These are phyloP conservation scores for Thelonectria discophora DNA, from an alignment of 2,329 filamentous ascomycete genomes.

Conservation along the genomic window DNA sequence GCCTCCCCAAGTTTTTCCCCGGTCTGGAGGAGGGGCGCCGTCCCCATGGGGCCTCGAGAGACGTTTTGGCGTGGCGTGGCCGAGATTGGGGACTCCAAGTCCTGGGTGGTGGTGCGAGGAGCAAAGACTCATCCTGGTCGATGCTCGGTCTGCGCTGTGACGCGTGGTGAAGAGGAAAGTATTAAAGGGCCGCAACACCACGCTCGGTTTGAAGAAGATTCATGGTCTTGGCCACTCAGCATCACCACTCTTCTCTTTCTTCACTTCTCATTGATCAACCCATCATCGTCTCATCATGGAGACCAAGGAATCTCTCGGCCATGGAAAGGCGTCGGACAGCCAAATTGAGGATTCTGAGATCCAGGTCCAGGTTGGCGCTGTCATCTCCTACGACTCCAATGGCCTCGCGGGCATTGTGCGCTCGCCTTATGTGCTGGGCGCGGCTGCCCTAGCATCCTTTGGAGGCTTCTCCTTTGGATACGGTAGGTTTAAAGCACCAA, in stretches of 20 bases:
- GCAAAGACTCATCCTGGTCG: background rate
- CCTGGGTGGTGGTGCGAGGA: background rate
- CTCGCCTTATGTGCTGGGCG: slow-evolving; percentile 53
- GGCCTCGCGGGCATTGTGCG: slow-evolving; percentile 50
- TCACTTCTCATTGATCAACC: background rate
- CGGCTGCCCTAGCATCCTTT: slow-evolving; percentile 53
- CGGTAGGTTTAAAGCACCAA: background rate
- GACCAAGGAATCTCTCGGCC: slow-evolving; percentile 24
- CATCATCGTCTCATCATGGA: slow-evolving; percentile 6
- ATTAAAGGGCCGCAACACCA: slow-evolving; percentile 18
- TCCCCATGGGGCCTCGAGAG: slow-evolving; percentile 3
- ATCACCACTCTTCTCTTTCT: background rate
- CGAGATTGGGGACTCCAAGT: background rate
- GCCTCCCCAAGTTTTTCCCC: background rate
- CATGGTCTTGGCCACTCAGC: background rate
- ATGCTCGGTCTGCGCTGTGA: background rate
- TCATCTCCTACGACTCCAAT: slow-evolving; percentile 28
- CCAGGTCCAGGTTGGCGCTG: slow-evolving; percentile 3
- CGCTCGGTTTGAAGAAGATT: background rate
- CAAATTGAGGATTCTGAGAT: slow-evolving; percentile 25
- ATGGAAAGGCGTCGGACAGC: slow-evolving; percentile 17
- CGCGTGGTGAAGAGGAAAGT: background rate
- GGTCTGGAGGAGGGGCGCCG: background rate
- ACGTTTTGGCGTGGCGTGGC: slow-evolving; percentile 12
- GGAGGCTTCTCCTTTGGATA: slow-evolving; percentile 33